phyloP scores from a whole-genome alignment of 306 rosid species.

The Quercus aquifolioides region DNA sequence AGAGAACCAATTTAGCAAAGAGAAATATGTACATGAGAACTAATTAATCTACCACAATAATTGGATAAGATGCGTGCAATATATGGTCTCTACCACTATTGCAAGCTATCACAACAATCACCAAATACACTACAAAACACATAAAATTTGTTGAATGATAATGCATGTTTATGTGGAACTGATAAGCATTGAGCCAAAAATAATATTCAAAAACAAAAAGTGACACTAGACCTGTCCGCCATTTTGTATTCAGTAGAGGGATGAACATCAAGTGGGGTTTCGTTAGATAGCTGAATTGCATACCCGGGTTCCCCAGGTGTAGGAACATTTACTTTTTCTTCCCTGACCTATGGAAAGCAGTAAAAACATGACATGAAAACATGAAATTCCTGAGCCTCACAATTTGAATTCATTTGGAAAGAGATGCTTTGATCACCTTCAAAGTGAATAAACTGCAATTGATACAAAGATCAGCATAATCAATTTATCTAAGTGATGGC shows the following conservation, averaged over 20 bases:
- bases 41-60: neutral
- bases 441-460: neutral
- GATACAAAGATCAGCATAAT: neutral
- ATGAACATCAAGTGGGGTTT: slow-evolving; percentile 84
- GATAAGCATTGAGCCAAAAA: neutral
- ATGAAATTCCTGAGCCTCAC: neutral
- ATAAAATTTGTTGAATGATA: neutral
- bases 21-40: neutral
- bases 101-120: neutral
- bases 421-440: too few relatives aligned
- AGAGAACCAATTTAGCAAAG: slow-evolving; percentile 9
- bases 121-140: neutral
- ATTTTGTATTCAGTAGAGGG: slow-evolving; percentile 76
- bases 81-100: neutral
- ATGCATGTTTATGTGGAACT: neutral
- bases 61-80: slow-evolving; percentile 10
- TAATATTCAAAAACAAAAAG: neutral
- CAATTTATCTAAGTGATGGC: neutral
- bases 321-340: slow-evolving; percentile 70
- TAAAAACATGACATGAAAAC: slow-evolving; percentile 12
- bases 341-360: slow-evolving; percentile 55
- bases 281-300: slow-evolving; percentile 86
- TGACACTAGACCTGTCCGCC: slow-evolving; percentile 36
- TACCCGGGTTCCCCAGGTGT: slow-evolving; percentile 88
- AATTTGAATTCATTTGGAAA: neutral